These are phyloP conservation scores for Cokeromyces recurvatus DNA, from an alignment of 371 early-diverging fungal species.

Conservation along the genomic window DNA sequence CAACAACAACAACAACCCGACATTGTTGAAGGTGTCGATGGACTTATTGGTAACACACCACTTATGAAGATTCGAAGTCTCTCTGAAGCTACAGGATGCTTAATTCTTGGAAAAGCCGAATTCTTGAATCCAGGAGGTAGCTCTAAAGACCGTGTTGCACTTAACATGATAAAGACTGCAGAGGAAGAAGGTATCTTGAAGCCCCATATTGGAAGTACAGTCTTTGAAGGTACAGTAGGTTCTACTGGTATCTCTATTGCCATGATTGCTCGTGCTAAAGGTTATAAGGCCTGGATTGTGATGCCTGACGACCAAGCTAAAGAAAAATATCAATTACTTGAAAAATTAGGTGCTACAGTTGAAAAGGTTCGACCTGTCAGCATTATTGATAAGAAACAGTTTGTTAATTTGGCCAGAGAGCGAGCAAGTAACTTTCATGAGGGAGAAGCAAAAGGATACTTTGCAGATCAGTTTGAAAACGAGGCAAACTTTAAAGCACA, in stretches of 20 bases:
- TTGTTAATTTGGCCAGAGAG: constrained; percentile 82
- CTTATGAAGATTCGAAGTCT: constrained; percentile 81
- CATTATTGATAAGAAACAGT: constrained; percentile 89
- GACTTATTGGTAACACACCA: constrained; percentile 87
- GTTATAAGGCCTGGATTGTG: constrained; percentile 89
- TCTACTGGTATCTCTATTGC: constrained; percentile 85
- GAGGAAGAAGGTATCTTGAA: constrained; percentile 61
- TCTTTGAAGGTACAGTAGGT: constrained; percentile 95
- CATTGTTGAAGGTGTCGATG: constrained; percentile 67
- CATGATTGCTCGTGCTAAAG: constrained; percentile 78
- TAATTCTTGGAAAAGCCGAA: constrained; percentile 59
- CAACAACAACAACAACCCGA: constrained; percentile 4
- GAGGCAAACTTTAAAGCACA: constrained; percentile 79
- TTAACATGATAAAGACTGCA: constrained; percentile 78
- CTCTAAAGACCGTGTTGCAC: constrained; percentile 91
- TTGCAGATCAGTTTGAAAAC: constrained; percentile 96
- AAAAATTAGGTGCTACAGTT: constrained; percentile 83
- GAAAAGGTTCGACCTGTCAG: constrained; percentile 90
- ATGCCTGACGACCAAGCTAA: constrained; percentile 93
- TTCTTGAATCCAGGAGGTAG: constrained; percentile 94
- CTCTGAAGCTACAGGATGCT: constrained; percentile 87
- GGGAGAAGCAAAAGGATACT: constrained; percentile 30
- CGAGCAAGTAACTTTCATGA: constrained; percentile 66
- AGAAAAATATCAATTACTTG: constrained; percentile 86
- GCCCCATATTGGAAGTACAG: constrained; percentile 65